Base-by-base conservation (phyloP, 2,329 filamentous ascomycete species). In the Drechslerella coelobrocha region DNA sequence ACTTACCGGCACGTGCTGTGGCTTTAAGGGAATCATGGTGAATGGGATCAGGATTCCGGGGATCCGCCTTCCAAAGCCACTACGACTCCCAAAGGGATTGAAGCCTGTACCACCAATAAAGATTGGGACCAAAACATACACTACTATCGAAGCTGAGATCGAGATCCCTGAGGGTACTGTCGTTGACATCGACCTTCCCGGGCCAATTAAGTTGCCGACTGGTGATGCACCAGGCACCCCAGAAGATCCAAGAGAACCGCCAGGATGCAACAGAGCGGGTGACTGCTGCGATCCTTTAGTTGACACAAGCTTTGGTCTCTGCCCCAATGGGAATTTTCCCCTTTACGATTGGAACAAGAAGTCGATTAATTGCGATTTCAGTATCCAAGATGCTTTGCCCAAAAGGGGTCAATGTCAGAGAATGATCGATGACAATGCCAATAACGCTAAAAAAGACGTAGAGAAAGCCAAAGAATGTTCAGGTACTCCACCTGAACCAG, bases 141-240 rank as follows among this genome's bases (percentile, higher is more conserved):
- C 50, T 1, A 21, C n/a, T 9, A 19, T 53, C 5, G 19, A 7
- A 19, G 50, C 8, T 2, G 50, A 53, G 14, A 7, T 53, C 27
- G 50, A 53, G n/a, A 53, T 53, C 23, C 50, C 50, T 1, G 50
- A 53, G 21, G 50, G 50, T 8, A 53, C 50, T 53, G n/a, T 34
- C 14, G 50, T 53, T 4, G 50, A 53, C 24, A 53, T 53, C n/a
- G 50, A 53, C 23, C 12, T 53, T 17, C 50, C 50, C 27, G 50
- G 50, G 9, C 50, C 50, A 19, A 53, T 53, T 37, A 14, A 26
- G 3, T 53, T 53, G 27, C 27, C 17, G 4, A 17, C 12, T 34
- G 50, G 50, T 8, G 50, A 53, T 26, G 14, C 50, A 8, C 17
- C 9, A 1, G 43, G 17, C 12, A 3, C 5, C 4, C n/a, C n/a